Percentiles rank a stretch among this genome's conserved stretches.
phyloP scores from a whole-genome alignment of 768 basidiomycete species.

The Collybia sordida region DNA sequence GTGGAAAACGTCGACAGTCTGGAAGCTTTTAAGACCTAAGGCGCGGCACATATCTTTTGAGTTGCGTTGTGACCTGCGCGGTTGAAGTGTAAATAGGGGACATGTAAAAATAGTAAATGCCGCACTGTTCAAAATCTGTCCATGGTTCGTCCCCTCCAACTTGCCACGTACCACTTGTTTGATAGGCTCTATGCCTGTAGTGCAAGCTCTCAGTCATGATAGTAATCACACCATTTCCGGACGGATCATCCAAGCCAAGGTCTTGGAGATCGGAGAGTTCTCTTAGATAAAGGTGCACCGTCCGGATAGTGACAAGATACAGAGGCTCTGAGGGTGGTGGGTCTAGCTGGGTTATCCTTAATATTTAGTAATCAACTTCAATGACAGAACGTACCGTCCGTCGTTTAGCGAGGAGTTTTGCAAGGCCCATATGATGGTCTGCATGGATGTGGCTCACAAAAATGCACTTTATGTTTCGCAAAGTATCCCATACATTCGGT shows the following conservation, averaged over 20 bases:
- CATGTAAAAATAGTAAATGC: not conserved
- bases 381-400: constrained; percentile 44
- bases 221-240: constrained; percentile 51
- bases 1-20: constrained; percentile 74
- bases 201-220: constrained; percentile 59
- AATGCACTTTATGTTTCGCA: constrained; percentile 74
- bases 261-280: constrained; percentile 75
- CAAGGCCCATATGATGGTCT: constrained; percentile 88
- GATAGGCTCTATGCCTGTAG: constrained; percentile 39
- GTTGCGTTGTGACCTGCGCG: constrained; percentile 41
- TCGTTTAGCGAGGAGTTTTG: constrained; percentile 71
- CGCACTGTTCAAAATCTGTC: constrained; percentile 40
- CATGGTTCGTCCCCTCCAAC: constrained; percentile 45
- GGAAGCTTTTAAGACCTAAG: constrained; percentile 60
- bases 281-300: constrained; percentile 62
- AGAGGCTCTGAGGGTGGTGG: constrained; percentile 63
- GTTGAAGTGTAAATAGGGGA: not conserved
- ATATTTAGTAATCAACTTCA: not conserved
- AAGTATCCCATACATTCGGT: constrained; percentile 51
- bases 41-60: constrained; percentile 43
- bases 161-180: constrained; percentile 38
- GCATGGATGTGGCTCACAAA: constrained; percentile 91
- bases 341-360: constrained; percentile 47
- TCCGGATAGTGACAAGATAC: constrained; percentile 63
- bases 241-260: constrained; percentile 54